phyloP scores from a whole-genome alignment of 2,329 filamentous ascomycete species.

The Scedosporium minutisporum region DNA sequence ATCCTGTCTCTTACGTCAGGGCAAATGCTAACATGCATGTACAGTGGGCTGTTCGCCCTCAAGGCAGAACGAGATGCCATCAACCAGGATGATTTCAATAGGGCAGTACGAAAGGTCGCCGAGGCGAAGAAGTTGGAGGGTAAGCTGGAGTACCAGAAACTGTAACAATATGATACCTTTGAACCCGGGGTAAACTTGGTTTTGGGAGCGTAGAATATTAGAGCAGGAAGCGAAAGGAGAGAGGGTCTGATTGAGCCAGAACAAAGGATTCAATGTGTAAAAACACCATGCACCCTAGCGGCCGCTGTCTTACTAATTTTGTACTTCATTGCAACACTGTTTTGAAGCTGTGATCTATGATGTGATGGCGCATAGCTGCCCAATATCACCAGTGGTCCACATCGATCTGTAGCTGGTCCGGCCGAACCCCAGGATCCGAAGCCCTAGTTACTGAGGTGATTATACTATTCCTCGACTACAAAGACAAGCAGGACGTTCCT shows the following conservation, averaged over 20 bases:
- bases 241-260: background rate
- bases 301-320: background rate
- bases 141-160: conserved; percentile 94
- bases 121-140: conserved; percentile 98
- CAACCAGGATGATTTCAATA: conserved; percentile 99
- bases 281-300: background rate
- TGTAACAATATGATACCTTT: conserved; percentile 40
- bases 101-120: conserved; percentile 92
- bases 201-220: background rate
- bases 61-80: conserved; percentile 95
- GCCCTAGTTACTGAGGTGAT: background rate
- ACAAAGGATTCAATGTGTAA: background rate
- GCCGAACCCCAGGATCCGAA: background rate
- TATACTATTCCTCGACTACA: no score
- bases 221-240: background rate
- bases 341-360: no score
- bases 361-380: conserved; percentile 5
- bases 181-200: background rate
- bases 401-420: background rate
- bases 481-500: background rate
- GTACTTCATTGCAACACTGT: background rate
- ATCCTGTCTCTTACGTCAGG: background rate
- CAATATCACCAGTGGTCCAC: conserved; percentile 8
- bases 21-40: conserved; percentile 12
- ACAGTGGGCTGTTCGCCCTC: conserved; percentile 88